Conservation (phyloP, 2,329 filamentous ascomycete genomes). For the Ophiostoma piceae region DNA sequence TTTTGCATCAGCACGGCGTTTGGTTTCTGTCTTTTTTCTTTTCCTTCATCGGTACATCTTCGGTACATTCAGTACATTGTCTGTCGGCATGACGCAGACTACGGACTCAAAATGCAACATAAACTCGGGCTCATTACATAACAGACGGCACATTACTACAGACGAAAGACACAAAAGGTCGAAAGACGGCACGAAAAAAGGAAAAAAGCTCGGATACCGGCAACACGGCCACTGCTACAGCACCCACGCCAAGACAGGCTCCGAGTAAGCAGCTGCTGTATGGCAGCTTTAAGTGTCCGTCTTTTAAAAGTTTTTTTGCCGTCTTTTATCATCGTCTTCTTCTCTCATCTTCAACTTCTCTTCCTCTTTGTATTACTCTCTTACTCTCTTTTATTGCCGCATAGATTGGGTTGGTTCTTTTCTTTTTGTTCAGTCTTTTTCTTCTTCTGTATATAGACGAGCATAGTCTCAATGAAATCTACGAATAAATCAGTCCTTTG, state of each 20-base stretch:
- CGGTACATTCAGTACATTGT: neutral
- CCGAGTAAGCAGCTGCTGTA: neutral
- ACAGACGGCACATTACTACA: neutral
- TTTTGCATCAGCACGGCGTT: neutral
- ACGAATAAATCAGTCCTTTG: slow-evolving; percentile 4
- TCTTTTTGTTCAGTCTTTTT: neutral
- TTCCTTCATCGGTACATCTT: neutral
- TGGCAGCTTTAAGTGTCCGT: too few species aligned
- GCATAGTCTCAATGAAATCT: slow-evolving; percentile 13
- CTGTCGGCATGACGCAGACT: neutral
- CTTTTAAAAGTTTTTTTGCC: neutral
- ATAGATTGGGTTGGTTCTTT: slow-evolving; percentile 7
- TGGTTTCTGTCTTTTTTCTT: neutral
- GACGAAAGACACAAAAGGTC: neutral
- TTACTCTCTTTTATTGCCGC: neutral
- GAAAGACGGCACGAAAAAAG: neutral
- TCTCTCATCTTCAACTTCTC: neutral
- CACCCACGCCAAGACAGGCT: neutral
- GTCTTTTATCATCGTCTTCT: neutral
- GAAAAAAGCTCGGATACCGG: neutral
- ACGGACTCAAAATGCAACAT: slow-evolving; percentile 4
- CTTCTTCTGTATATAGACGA: neutral
- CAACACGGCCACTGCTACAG: neutral
- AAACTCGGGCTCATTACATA: neutral
- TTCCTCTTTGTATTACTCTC: neutral